Percentiles rank a stretch among this genome's conserved stretches.
phyloP scores from a whole-genome alignment of 202 grass and related monocot genomes.

The Carex sylvatica region DNA sequence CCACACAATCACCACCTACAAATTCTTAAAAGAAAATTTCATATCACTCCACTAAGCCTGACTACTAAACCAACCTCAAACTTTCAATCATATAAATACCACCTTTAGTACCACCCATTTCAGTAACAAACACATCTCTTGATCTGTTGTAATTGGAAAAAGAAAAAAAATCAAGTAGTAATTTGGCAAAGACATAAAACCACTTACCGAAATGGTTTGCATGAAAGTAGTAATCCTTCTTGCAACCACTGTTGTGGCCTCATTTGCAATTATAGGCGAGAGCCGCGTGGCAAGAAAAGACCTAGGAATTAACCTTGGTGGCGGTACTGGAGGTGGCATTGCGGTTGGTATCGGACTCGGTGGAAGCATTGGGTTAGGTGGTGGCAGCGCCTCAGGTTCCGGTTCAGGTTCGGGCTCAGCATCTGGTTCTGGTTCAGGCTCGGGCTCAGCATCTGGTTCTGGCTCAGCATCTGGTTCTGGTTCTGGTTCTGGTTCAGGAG shows the following conservation, averaged over 20 bases:
- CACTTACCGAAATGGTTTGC: neutral
- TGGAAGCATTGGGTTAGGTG: slow-evolving; percentile 32
- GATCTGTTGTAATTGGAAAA: neutral
- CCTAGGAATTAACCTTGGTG: slow-evolving; percentile 45
- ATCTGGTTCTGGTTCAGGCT: slow-evolving; percentile 29
- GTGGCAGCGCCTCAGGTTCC: slow-evolving; percentile 1
- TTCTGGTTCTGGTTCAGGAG: neutral
- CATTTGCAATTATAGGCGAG: slow-evolving; percentile 28
- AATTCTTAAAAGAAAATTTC: slow-evolving; percentile 33
- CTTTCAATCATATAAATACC: slow-evolving; percentile 43
- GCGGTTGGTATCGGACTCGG: slow-evolving; percentile 27
- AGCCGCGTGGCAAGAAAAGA: slow-evolving; percentile 52
- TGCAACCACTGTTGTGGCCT: slow-evolving; percentile 27
- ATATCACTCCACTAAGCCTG: neutral
- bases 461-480: slow-evolving; percentile 30
- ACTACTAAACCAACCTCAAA: neutral
- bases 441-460: slow-evolving; percentile 15
- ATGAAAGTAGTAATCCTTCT: slow-evolving; percentile 24
- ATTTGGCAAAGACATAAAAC: neutral
- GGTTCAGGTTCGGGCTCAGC: slow-evolving; percentile 25
- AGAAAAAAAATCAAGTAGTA: slow-evolving; percentile 6
- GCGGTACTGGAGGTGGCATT: neutral
- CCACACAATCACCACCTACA: slow-evolving; percentile 29
- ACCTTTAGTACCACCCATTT: neutral
- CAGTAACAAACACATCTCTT: neutral